These are phyloP conservation scores for Zygoascus flipseniorum DNA, from an alignment of 805 yeast species.

Conservation along the genomic window DNA sequence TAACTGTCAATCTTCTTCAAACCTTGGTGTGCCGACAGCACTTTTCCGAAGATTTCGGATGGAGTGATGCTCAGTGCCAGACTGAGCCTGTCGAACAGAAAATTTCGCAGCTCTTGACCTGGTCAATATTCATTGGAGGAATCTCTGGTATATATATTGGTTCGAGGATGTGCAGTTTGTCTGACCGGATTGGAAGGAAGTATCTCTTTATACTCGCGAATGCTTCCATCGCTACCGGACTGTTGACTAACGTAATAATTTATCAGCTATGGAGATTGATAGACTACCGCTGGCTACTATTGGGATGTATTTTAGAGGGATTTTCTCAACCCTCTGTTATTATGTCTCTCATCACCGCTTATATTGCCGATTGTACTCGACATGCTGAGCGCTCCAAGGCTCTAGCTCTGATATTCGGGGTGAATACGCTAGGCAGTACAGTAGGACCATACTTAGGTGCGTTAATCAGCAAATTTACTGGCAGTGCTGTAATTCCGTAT, in stretches of 20 bases:
- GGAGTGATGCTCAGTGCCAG: not conserved
- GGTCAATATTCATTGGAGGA: slow-evolving; percentile 1
- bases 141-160: not conserved
- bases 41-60: not conserved
- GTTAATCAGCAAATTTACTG: not conserved
- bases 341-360: not conserved
- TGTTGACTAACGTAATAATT: not conserved
- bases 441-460: not conserved
- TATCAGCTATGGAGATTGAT: not conserved
- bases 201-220: not conserved
- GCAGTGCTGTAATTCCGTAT: not conserved
- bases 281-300: not conserved
- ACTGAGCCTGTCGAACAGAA: not conserved
- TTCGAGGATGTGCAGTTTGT: not conserved
- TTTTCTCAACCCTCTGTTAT: slow-evolving; percentile 2
- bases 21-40: not conserved
- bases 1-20: not conserved
- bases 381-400: not conserved
- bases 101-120: not conserved
- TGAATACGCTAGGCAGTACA: not conserved
- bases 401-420: not conserved
- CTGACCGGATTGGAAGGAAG: not conserved
- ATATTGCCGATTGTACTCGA: slow-evolving; percentile 1
- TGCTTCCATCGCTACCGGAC: not conserved
- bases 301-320: slow-evolving; percentile 2